A percentile compares a stretch with the other conserved stretches of the same genome.
These are phyloP conservation scores for Phytophthora agathidicida DNA, from an alignment of 352 stramenopile genomes.

Conservation along the genomic window DNA sequence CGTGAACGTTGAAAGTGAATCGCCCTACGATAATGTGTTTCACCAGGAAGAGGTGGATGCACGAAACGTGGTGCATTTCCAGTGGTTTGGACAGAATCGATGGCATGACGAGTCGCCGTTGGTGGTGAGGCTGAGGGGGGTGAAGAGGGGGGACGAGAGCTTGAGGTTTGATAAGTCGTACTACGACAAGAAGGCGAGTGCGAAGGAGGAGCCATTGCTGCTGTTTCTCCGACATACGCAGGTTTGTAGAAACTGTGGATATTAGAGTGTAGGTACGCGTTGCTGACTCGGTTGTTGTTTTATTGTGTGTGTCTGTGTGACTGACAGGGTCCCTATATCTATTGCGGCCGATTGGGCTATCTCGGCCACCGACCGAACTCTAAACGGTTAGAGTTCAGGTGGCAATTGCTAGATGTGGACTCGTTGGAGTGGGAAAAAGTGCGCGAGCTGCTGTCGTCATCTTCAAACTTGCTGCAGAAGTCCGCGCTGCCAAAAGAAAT, in stretches of 20 bases:
- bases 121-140: conserved; percentile 35
- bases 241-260: conserved; percentile 13
- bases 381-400: conserved; percentile 66
- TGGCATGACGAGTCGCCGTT: conserved; percentile 35
- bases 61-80: conserved; percentile 45
- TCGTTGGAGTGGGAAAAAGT: conserved; percentile 32
- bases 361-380: conserved; percentile 37
- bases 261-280: background rate
- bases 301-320: background rate
- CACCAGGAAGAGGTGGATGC: conserved; percentile 28
- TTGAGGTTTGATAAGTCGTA: conserved; percentile 41
- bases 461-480: too few relatives aligned
- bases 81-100: conserved; percentile 55
- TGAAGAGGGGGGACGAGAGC: conserved; percentile 33
- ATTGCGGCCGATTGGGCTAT: conserved; percentile 64
- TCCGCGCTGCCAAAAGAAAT: too few relatives aligned
- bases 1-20: conserved; percentile 47
- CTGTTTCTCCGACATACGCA: conserved; percentile 61
- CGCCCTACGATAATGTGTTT: conserved; percentile 58
- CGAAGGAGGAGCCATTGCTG: conserved; percentile 35
- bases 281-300: background rate
- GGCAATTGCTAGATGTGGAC: conserved; percentile 60
- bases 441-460: background rate
- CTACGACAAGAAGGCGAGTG: conserved; percentile 11
- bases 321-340: conserved; percentile 59